These are phyloP conservation scores for Exophiala phaeomuriformis DNA, from an alignment of 2,329 filamentous ascomycete genomes.

Conservation along the genomic window DNA sequence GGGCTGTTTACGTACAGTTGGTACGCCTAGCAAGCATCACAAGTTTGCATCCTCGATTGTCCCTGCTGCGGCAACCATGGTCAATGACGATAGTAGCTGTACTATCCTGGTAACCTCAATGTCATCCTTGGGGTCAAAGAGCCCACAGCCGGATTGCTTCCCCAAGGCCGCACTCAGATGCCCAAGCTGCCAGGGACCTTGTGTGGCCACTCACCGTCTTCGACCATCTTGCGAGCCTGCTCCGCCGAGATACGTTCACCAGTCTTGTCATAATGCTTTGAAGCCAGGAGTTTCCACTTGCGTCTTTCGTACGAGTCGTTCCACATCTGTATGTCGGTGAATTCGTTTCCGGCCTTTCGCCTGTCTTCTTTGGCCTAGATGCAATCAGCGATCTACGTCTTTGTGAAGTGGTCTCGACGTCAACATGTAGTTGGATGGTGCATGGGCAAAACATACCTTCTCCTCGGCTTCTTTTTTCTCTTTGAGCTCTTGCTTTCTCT, in stretches of 20 bases:
- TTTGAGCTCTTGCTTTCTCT: background rate
- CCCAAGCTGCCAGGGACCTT: background rate
- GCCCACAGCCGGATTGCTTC: background rate
- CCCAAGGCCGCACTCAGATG: background rate
- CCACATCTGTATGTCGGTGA: conserved; percentile 3
- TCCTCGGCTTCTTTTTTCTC: conserved; percentile 3
- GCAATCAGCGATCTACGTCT: background rate
- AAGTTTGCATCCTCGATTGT: too few relatives aligned
- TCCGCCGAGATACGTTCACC: conserved; percentile 23
- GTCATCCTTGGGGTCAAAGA: background rate
- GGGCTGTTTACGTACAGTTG: too few relatives aligned
- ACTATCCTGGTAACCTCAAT: too few relatives aligned
- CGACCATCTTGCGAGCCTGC: conserved; percentile 21
- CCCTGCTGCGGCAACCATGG: too few relatives aligned
- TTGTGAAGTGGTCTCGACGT: too few relatives aligned
- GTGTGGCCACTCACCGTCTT: conserved; percentile 4
- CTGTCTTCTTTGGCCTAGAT: background rate
- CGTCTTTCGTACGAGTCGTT: conserved; percentile 17
- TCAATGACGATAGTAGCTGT: too few relatives aligned
- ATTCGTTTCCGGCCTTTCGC: background rate
- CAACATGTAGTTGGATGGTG: background rate
- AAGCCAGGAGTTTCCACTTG: conserved; percentile 23
- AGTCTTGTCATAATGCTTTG: conserved; percentile 26
- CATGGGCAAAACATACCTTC: background rate
- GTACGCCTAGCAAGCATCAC: too few relatives aligned